A percentile compares a stretch with the other conserved stretches of the same genome.
Conservation (phyloP, 2,329 filamentous ascomycete genomes). For the Trichoderma polysporum region DNA sequence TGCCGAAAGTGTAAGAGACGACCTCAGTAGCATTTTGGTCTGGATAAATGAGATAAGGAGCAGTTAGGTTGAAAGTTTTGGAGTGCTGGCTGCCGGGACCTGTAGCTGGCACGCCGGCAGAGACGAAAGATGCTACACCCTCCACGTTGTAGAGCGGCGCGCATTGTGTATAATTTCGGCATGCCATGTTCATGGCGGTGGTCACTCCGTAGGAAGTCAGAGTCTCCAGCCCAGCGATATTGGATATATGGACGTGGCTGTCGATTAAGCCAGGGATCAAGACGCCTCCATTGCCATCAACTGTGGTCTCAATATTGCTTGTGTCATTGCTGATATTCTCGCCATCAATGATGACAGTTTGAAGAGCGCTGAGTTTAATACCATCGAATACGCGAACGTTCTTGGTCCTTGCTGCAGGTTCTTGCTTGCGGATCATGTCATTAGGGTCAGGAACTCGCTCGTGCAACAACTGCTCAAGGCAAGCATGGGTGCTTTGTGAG, state of each 20-base stretch:
- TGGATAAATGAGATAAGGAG: constrained; percentile 5
- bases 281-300: constrained; percentile 3
- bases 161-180: constrained; percentile 9
- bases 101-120: not conserved
- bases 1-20: constrained; percentile 4
- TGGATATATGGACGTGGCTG: constrained; percentile 9
- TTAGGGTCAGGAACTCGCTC: not conserved
- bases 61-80: constrained; percentile 1
- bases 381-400: constrained; percentile 9
- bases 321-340: constrained; percentile 4
- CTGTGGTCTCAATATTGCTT: not conserved
- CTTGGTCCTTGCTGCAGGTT: not conserved
- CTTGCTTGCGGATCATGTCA: not conserved
- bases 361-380: not conserved
- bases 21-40: not conserved
- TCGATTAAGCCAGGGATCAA: constrained; percentile 3
- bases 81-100: constrained; percentile 13
- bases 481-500: not conserved
- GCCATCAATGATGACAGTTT: constrained; percentile 10
- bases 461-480: not conserved
- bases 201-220: constrained; percentile 7
- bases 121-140: constrained; percentile 6
- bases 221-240: not conserved
- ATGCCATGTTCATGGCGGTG: constrained; percentile 6
- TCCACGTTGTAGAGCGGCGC: constrained; percentile 1